phyloP scores from a whole-genome alignment of 1,284 basidiomycete species.

The Cutaneotrichosporon sp. region DNA sequence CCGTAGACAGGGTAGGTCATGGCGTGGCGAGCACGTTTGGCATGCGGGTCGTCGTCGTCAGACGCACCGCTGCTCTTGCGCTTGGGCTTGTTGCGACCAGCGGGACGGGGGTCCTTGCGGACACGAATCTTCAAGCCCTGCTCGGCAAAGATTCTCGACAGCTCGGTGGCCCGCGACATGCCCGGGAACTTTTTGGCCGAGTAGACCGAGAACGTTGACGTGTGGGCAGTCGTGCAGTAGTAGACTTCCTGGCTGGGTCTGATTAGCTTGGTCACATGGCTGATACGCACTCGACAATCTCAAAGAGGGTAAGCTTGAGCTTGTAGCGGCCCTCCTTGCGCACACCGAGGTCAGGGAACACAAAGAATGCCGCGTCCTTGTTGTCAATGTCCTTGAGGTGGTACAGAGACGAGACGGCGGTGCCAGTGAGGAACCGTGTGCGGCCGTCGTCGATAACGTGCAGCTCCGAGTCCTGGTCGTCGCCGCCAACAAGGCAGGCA shows the following conservation, averaged over 20 bases:
- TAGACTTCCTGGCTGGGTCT: slow-evolving; percentile 58
- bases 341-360: slow-evolving; percentile 80
- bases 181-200: slow-evolving; percentile 92
- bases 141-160: slow-evolving; percentile 80
- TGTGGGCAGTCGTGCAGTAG: slow-evolving; percentile 83
- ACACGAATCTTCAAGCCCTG: slow-evolving; percentile 92
- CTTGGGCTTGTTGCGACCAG: slow-evolving; percentile 18
- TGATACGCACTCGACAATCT: slow-evolving; percentile 63
- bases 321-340: slow-evolving; percentile 81
- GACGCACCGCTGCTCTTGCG: slow-evolving; percentile 17
- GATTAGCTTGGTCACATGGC: slow-evolving; percentile 49
- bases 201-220: slow-evolving; percentile 75
- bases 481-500: slow-evolving; percentile 76
- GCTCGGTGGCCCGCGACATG: slow-evolving; percentile 71
- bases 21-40: slow-evolving; percentile 8
- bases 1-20: slow-evolving; percentile 8
- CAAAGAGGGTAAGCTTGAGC: slow-evolving; percentile 84
- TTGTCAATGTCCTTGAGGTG: slow-evolving; percentile 88
- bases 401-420: slow-evolving; percentile 81
- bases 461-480: slow-evolving; percentile 71
- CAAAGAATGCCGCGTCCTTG: slow-evolving; percentile 81
- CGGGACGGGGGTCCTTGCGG: slow-evolving; percentile 61
- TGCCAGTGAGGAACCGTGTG: slow-evolving; percentile 45
- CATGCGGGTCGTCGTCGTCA: slow-evolving; percentile 16
- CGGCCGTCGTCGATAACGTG: slow-evolving; percentile 89